Conservation (phyloP, 352 stramenopile genomes). For the Elongisporangium undulatum region DNA sequence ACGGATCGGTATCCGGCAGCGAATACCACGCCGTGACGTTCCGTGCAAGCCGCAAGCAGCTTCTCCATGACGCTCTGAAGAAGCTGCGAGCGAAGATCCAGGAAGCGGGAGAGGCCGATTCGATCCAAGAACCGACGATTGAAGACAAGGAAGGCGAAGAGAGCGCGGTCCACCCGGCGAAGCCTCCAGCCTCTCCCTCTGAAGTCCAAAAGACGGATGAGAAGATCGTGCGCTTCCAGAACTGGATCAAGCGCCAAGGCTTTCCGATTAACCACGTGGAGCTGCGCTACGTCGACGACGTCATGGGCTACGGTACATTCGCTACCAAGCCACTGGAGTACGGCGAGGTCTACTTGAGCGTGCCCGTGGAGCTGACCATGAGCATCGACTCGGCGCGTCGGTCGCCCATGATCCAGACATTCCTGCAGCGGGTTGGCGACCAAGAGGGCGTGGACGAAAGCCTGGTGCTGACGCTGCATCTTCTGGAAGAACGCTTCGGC, state of each 20-base stretch:
- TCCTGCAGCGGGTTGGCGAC: slow-evolving; percentile 15
- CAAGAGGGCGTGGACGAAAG: slow-evolving; percentile 26
- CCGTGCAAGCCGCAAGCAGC: slow-evolving; percentile 45
- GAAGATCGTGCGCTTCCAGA: slow-evolving; percentile 30
- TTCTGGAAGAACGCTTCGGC: slow-evolving; percentile 83
- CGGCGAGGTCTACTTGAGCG: slow-evolving; percentile 77
- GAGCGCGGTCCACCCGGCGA: neutral
- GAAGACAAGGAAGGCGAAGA: neutral
- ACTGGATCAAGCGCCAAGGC: slow-evolving; percentile 30
- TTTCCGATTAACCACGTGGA: slow-evolving; percentile 55
- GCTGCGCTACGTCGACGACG: slow-evolving; percentile 39
- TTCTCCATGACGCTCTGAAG: slow-evolving; percentile 24
- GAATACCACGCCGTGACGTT: slow-evolving; percentile 31
- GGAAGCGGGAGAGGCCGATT: neutral
- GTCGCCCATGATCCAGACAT: slow-evolving; percentile 32
- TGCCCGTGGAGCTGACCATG: slow-evolving; percentile 72
- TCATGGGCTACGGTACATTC: slow-evolving; percentile 65
- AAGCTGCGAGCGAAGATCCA: slow-evolving; percentile 8
- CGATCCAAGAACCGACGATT: slow-evolving; percentile 1
- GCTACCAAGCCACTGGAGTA: slow-evolving; percentile 41
- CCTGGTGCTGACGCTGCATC: slow-evolving; percentile 67
- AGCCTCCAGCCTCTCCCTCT: neutral
- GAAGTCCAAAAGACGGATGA: neutral
- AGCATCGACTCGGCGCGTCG: slow-evolving; percentile 46
- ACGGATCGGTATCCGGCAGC: neutral